phyloP scores from a whole-genome alignment of 192 early-diverging fungal species.

The Chytriomyces sp. region DNA sequence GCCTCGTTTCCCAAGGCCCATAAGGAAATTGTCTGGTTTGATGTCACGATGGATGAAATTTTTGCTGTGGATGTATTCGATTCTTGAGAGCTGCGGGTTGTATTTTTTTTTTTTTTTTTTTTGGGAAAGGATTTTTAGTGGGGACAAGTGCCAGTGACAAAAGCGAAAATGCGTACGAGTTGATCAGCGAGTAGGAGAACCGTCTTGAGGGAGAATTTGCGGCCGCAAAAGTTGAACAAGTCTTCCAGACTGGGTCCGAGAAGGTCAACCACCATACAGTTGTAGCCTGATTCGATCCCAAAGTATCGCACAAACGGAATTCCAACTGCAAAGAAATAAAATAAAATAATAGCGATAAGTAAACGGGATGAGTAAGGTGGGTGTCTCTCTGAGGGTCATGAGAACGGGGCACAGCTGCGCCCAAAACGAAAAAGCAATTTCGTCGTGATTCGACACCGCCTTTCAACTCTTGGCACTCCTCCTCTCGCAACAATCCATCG shows the following conservation, averaged over 20 bases:
- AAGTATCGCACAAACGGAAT: constrained; percentile 71
- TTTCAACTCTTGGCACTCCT: too few relatives aligned
- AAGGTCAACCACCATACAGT: constrained; percentile 71
- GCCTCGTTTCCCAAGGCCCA: constrained; percentile 64
- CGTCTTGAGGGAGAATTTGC: constrained; percentile 68
- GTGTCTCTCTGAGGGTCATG: too few relatives aligned
- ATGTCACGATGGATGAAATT: constrained; percentile 73
- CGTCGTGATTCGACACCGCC: too few relatives aligned
- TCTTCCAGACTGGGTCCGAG: constrained; percentile 67
- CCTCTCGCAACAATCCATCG: too few relatives aligned
- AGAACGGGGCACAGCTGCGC: too few relatives aligned
- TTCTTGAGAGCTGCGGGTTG: constrained; percentile 60
- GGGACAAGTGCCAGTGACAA: too few relatives aligned
- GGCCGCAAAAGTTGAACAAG: constrained; percentile 69
- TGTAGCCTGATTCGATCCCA: constrained; percentile 55
- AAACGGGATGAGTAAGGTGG: too few relatives aligned
- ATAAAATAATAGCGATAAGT: too few relatives aligned
- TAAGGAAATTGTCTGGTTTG: constrained; percentile 69
- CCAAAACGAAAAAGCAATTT: too few relatives aligned
- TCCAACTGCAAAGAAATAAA: constrained; percentile 47
- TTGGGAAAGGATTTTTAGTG: too few relatives aligned
- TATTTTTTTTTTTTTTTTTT: background rate
- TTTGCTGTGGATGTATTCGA: constrained; percentile 71
- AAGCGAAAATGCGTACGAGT: constrained; percentile 45
- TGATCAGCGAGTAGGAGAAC: constrained; percentile 62